These are phyloP conservation scores for Metschnikowia lochheadii DNA, from an alignment of 805 yeast genomes.

Conservation along the genomic window DNA sequence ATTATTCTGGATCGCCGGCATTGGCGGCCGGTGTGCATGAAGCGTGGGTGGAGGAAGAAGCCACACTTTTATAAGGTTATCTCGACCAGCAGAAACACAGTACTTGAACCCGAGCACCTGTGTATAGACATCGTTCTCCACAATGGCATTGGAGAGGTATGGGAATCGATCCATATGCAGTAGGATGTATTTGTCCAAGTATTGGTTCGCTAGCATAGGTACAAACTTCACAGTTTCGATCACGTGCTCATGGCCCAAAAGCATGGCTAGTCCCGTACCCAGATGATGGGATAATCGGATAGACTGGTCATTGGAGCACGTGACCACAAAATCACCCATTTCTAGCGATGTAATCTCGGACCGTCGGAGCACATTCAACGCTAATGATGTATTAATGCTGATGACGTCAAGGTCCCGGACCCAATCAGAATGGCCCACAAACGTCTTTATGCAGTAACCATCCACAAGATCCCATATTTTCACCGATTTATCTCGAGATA, in stretches of 20 bases:
- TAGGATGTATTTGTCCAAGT: conserved; percentile 44
- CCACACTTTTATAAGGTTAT: conserved; percentile 73
- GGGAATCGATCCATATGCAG: conserved; percentile 29
- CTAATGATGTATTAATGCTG: conserved; percentile 14
- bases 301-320: conserved; percentile 78
- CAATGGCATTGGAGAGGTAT: conserved; percentile 29
- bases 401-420: conserved; percentile 58
- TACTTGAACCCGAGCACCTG: conserved; percentile 57
- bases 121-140: conserved; percentile 25
- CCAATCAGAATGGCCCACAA: conserved; percentile 87
- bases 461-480: conserved; percentile 63
- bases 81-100: conserved; percentile 77
- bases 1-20: conserved; percentile 47
- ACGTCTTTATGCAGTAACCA: conserved; percentile 64
- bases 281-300: conserved; percentile 63
- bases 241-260: conserved; percentile 80
- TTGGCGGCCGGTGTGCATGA: conserved; percentile 51
- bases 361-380: conserved; percentile 14
- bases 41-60: conserved; percentile 61
- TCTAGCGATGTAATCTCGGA: conserved; percentile 11
- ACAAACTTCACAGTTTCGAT: conserved; percentile 69
- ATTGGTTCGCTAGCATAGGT: conserved; percentile 47
- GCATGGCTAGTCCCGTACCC: conserved; percentile 62
- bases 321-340: conserved; percentile 55
- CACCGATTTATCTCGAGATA: conserved; percentile 59